These are phyloP conservation scores for Heterobasidion parviporum DNA, from an alignment of 1,284 basidiomycete genomes.

Conservation along the genomic window DNA sequence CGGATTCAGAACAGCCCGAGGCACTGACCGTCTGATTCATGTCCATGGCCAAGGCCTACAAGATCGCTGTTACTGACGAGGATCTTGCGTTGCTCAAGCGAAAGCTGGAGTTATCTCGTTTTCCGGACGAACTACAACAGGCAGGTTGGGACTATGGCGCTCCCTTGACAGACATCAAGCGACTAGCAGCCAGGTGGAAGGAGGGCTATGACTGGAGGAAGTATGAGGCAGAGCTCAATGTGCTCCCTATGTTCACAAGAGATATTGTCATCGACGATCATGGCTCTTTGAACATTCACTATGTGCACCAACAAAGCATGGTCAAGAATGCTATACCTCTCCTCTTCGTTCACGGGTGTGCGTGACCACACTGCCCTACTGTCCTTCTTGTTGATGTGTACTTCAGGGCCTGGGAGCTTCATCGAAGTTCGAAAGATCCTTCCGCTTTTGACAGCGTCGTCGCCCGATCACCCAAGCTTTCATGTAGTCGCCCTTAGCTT, in stretches of 20 bases:
- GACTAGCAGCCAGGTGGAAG: slow-evolving; percentile 35
- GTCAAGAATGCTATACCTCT: slow-evolving; percentile 36
- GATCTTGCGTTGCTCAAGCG: slow-evolving; percentile 26
- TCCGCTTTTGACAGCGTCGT: slow-evolving; percentile 17
- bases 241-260: slow-evolving; percentile 38
- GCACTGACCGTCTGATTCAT: not conserved
- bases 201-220: slow-evolving; percentile 39
- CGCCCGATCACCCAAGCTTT: slow-evolving; percentile 26
- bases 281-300: slow-evolving; percentile 38
- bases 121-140: slow-evolving; percentile 43
- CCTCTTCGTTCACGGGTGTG: slow-evolving; percentile 47
- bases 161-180: slow-evolving; percentile 35
- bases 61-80: slow-evolving; percentile 24
- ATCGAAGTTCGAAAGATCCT: slow-evolving; percentile 29
- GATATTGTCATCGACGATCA: slow-evolving; percentile 34
- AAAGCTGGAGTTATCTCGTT: slow-evolving; percentile 30
- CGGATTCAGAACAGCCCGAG: no score
- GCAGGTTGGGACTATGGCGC: slow-evolving; percentile 38
- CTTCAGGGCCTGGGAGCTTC: slow-evolving; percentile 35
- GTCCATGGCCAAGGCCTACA: not conserved
- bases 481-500: slow-evolving; percentile 38
- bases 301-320: slow-evolving; percentile 38
- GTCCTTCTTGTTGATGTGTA: not conserved
- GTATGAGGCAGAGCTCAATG: slow-evolving; percentile 34
- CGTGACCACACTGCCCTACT: slow-evolving; percentile 11